Conservation (phyloP, 805 yeast genomes). For the Candida maris region DNA sequence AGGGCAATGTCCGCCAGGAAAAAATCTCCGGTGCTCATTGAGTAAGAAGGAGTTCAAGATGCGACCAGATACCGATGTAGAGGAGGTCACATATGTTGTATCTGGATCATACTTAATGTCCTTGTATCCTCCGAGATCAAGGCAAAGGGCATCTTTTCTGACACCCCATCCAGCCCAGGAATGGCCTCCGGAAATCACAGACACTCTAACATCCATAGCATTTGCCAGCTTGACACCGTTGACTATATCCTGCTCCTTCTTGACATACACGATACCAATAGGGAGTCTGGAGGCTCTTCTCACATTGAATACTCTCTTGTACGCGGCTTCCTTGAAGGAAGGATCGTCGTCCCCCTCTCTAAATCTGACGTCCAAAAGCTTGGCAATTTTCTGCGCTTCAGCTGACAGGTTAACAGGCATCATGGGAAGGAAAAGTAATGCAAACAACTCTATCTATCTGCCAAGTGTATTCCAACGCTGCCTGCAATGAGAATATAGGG, state of each 20-base stretch:
- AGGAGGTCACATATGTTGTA: constrained; percentile 5
- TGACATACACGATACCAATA: constrained; percentile 4
- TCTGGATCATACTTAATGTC: constrained; percentile 3
- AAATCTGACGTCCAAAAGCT: constrained; percentile 4
- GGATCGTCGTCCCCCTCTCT: constrained; percentile 4
- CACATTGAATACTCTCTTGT: constrained; percentile 8
- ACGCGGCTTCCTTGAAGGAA: constrained; percentile 4
- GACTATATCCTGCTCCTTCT: constrained; percentile 6
- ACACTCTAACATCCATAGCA: constrained; percentile 6
- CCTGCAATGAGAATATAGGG: no score
- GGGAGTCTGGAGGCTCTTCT: constrained; percentile 9
- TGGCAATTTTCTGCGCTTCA: constrained; percentile 2
- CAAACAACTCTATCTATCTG: no score
- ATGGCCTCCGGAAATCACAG: constrained; percentile 10
- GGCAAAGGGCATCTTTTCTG: constrained; percentile 7
- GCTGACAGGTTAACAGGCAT: constrained; percentile 1
- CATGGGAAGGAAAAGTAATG: no score
- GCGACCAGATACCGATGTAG: constrained; percentile 7
- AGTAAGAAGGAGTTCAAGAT: constrained; percentile 2
- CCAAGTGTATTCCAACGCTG: no score
- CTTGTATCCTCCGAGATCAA: constrained; percentile 7
- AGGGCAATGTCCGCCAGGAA: constrained; percentile 11
- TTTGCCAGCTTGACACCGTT: constrained; percentile 10
- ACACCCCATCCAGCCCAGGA: constrained; percentile 14
- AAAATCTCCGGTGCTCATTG: constrained; percentile 5